Evolutionary conservation across 345 rosid genomes (phyloP), one percentile per base, ranked within the genome.

Genomic region (Cardamine resedifolia): DNA sequence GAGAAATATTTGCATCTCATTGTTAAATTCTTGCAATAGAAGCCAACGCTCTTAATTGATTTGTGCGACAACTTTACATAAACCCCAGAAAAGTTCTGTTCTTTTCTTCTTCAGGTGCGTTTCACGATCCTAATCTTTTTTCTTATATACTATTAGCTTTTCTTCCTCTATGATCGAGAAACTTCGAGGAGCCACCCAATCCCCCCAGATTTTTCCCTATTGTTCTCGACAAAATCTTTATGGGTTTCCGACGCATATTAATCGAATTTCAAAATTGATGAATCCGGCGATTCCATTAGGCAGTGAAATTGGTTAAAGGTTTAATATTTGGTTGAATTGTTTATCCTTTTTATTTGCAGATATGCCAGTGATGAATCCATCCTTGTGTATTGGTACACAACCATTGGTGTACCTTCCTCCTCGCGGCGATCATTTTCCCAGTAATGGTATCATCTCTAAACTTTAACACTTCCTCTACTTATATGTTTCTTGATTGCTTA

Each of bases 21-120:
- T 3, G 4, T 49, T 64, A 58, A 38, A 64, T 34, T 74, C 78
- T 68, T 75, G 78, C 69, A 34, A 3, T 9, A 59, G 73, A 75
- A 19, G 78, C 57, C 64, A 62, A 69, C 65, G 31, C 10, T 53
- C 1, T 27, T 0, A 10, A 43, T 76, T 69, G 52, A 62, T 62
- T 47, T 62, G 57, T 55, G 53, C 34, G 59, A 63, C n/a, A 20
- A 14, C 14, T 47, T 58, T 36, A 51, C 68, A 74, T 55, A 76
- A 76, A 63, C 79, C 79, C 55, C 69, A 63, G 45, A n/a, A 62
- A 53, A 63, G 20, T 52, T 18, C 1, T 5, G 2, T 23, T 20
- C 6, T 24, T 20, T 18, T 11, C 36, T 52, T 51, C 56, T 51
- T 53, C 64, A 62, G 74, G 70, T 75, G 7, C 27, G 65, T 58